Conservation (phyloP, 805 yeast species). For the Kurtzmaniella fragi region DNA sequence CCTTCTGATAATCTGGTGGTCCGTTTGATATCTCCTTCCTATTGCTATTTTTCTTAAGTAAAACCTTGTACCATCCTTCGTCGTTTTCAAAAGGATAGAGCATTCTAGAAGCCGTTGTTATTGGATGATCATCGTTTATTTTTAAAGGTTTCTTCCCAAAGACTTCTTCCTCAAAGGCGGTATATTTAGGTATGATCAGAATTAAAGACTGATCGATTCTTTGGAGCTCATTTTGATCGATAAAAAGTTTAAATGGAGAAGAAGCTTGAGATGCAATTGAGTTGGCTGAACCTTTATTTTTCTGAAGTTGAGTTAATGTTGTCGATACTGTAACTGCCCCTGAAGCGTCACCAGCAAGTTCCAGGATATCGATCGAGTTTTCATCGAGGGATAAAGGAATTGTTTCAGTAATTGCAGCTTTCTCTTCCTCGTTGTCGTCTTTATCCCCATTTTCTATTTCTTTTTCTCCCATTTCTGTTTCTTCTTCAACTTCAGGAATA, state of each 20-base stretch:
- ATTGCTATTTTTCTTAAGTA: conserved; percentile 36
- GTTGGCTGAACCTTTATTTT: neutral
- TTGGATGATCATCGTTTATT: conserved; percentile 25
- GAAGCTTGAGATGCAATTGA: neutral
- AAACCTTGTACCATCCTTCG: conserved; percentile 54
- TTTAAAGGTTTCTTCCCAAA: conserved; percentile 16
- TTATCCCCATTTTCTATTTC: neutral
- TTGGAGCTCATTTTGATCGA: conserved; percentile 37
- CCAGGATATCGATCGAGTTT: conserved; percentile 20
- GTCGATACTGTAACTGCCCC: neutral
- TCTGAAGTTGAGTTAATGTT: neutral
- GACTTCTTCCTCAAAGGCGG: conserved; percentile 40
- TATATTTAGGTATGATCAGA: conserved; percentile 42
- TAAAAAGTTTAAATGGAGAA: conserved; percentile 43
- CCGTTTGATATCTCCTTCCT: conserved; percentile 9
- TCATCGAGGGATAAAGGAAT: neutral
- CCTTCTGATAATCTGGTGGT: conserved; percentile 46
- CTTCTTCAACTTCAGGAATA: neutral
- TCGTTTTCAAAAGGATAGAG: conserved; percentile 62
- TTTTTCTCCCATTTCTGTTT: neutral
- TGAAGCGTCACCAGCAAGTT: conserved; percentile 7
- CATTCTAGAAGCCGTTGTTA: conserved; percentile 61
- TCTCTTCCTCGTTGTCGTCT: neutral
- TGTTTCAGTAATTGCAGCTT: neutral
- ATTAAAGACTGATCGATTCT: conserved; percentile 45